Base-by-base conservation (phyloP, 495 filamentous ascomycete species). In the Aspergillus panamensis region DNA sequence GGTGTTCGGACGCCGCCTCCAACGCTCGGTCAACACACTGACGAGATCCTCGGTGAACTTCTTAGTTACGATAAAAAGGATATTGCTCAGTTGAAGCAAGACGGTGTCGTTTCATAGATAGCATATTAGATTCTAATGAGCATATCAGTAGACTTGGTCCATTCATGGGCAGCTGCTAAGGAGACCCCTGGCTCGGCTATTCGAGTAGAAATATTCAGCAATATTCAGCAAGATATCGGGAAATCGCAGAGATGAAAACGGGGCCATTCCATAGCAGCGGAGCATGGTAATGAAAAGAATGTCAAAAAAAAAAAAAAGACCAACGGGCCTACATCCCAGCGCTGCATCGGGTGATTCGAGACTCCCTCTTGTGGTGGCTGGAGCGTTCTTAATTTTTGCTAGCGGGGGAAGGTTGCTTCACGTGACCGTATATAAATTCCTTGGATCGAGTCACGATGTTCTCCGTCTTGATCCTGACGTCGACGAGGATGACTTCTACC, bases 1-100 rank as follows among this genome's bases (percentile, higher is more conserved):
- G 78, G 85, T n/a, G 82, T 96, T 13, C 76, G 93, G 5, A 88
- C 76, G 6, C 82, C 90, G 19, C 94, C 94, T 44, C 94, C 94
- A 10, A 88, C 86, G 4, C 73, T 98, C 42, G 94, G 94, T 0
- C 86, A 98, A 69, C 94, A 98, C 73, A 97, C 94, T 2, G 80
- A 94, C 62, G 91, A 97, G 72, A 79, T 98, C 2, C 73, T 98
- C 53, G 63, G 72, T 25, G 81, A 84, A 2, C 62, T 90, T 25
- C 72, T 97, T 17, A 84, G 87, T 0, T 77, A 91, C 63, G 79
- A 73, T 9, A 74, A 81, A 42, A 72, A 63, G 0, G 80, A 89
- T 52, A 89, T 97, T 47, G 70, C 75, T 35, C 71, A 69, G 12
- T 70, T 96, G 59, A 87, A 79, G 63, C 69, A 76, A 30, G 82